A percentile compares a stretch with the other conserved stretches of the same genome.
phyloP scores from a whole-genome alignment of 345 rosid species.

The Barbarea vulgaris region DNA sequence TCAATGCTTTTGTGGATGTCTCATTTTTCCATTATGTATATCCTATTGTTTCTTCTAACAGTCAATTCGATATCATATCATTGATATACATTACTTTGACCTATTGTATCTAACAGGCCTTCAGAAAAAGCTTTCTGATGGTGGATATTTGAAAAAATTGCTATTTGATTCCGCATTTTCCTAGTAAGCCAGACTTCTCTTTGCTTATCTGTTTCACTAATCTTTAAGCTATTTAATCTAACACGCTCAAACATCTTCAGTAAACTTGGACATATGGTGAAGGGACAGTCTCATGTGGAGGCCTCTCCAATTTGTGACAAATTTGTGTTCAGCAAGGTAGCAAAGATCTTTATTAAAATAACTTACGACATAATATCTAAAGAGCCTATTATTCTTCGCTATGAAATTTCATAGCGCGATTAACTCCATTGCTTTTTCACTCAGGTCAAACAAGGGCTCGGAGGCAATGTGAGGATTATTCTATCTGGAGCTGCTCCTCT shows the following conservation, averaged over 20 bases:
- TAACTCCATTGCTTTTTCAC: constrained; percentile 19
- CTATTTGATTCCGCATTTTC: constrained; percentile 74
- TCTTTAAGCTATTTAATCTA: constrained; percentile 15
- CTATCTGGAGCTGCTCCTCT: constrained; percentile 94
- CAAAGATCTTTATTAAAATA: neutral
- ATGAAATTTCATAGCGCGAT: constrained; percentile 2
- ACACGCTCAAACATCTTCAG: constrained; percentile 48
- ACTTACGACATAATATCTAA: neutral
- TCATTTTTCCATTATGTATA: neutral
- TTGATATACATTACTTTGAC: neutral
- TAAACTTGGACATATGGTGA: constrained; percentile 65
- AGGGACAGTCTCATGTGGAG: constrained; percentile 59
- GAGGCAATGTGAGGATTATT: constrained; percentile 83
- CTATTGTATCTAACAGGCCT: constrained; percentile 57
- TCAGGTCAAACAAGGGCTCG: constrained; percentile 87
- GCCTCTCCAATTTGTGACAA: constrained; percentile 90
- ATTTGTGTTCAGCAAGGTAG: constrained; percentile 86
- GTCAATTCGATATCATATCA: neutral
- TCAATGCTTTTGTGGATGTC: neutral
- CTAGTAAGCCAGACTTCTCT: constrained; percentile 54
- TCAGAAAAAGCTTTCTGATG: constrained; percentile 74
- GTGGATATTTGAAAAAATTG: constrained; percentile 58
- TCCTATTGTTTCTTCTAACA: neutral
- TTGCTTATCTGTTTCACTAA: constrained; percentile 14
- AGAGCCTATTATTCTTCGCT: neutral